phyloP scores from a whole-genome alignment of 2,329 filamentous ascomycete species.

The Aspergillus sp. region DNA sequence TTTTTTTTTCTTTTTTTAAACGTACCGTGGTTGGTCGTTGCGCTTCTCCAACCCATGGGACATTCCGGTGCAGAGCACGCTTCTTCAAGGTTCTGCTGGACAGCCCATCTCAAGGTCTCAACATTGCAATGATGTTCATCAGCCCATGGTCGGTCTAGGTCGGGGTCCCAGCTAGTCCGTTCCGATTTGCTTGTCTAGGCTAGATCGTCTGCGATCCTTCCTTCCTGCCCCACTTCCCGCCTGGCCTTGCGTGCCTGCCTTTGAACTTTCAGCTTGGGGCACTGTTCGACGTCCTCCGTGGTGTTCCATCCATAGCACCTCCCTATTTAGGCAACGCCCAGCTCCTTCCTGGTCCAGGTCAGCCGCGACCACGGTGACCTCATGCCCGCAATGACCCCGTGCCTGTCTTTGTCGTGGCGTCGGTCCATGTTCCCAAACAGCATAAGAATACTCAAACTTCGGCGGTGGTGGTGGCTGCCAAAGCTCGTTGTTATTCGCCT shows the following conservation, averaged over 20 bases:
- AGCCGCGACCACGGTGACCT: not conserved
- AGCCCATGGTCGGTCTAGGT: not conserved
- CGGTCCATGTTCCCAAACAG: not conserved
- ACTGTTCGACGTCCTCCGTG: not conserved
- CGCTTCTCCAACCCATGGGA: not conserved
- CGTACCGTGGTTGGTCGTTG: no score
- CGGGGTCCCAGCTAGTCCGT: not conserved
- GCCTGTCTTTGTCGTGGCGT: not conserved
- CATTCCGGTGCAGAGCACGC: not conserved
- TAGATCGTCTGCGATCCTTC: not conserved
- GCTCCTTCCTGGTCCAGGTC: not conserved
- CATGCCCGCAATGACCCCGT: not conserved
- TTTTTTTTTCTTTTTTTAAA: no score
- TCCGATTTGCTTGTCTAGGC: not conserved
- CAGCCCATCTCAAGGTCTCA: no score
- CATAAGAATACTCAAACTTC: not conserved
- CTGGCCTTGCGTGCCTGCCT: not conserved
- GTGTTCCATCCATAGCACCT: not conserved
- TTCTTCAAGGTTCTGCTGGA: not conserved
- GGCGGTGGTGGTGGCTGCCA: no score
- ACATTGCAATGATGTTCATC: not conserved
- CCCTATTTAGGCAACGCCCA: not conserved
- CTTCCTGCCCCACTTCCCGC: not conserved
- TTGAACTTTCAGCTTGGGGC: not conserved
- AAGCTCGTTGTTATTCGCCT: not conserved